These are phyloP conservation scores for Parietaria judaica DNA, from an alignment of 306 rosid species.

Conservation along the genomic window DNA sequence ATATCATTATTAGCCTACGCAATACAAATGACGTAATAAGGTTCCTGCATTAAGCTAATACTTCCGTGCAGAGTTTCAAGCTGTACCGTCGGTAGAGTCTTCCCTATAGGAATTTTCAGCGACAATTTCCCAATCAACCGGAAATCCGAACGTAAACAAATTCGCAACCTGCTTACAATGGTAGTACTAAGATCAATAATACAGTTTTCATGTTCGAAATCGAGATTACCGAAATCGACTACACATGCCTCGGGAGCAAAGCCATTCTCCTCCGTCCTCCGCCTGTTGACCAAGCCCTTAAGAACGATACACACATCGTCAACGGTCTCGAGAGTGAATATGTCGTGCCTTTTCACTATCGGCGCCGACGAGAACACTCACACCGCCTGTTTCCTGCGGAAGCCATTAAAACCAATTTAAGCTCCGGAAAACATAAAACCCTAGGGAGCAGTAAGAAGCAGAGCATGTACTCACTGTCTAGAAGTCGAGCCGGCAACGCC, in stretches of 20 bases:
- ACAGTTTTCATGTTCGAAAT: background rate
- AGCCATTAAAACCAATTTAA: background rate
- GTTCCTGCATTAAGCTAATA: background rate
- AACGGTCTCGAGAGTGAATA: constrained; percentile 49
- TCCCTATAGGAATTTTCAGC: constrained; percentile 25
- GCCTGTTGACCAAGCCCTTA: constrained; percentile 44
- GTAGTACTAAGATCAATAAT: background rate
- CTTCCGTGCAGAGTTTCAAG: constrained; percentile 15
- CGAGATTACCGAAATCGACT: background rate
- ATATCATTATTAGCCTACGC: too few species aligned
- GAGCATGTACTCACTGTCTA: constrained; percentile 5
- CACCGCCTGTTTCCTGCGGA: constrained; percentile 38
- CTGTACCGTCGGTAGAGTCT: constrained; percentile 15
- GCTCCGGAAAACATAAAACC: background rate
- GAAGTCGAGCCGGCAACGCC: constrained; percentile 52
- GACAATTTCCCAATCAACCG: constrained; percentile 48
- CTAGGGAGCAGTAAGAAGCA: background rate
- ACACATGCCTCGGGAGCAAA: constrained; percentile 45
- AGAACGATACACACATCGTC: constrained; percentile 45
- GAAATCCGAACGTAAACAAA: constrained; percentile 59
- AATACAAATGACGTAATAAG: too few species aligned
- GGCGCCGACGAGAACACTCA: constrained; percentile 62
- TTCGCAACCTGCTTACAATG: constrained; percentile 37
- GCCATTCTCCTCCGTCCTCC: constrained; percentile 43
- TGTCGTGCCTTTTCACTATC: constrained; percentile 36